Base-by-base conservation (phyloP, 1,284 basidiomycete genomes). In the Marasmius fiardii region DNA sequence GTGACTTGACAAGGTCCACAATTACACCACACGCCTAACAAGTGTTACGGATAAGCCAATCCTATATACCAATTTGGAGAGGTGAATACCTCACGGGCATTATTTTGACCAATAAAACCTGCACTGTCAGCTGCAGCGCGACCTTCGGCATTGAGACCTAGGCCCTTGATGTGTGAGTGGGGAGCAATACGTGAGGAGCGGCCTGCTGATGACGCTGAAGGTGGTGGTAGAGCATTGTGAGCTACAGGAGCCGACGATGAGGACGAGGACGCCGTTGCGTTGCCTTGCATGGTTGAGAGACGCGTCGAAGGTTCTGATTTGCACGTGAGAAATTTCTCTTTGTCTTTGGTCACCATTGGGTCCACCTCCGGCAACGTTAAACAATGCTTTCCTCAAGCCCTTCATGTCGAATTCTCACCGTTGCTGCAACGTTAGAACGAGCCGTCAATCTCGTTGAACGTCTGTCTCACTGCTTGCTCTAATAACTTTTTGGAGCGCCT, bases 131-230 rank as follows among this genome's bases (percentile, higher is more conserved):
- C 71, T 37, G 80, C 76, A 0, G 94, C 95, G 53, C 80, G 79
- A 1, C 96, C 96, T 61, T 98, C 93, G 52, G 90, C 74, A 37
- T 84, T 89, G 52, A 99, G 78, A 5, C 97, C 96, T 20, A 99
- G 88, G 10, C 95, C 96, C 75, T 96, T 97, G 73, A 96, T 96
- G 69, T 96, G 94, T 0, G 93, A 95, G 68, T 96, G 94, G 2
- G 92, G 88, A 1, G 93, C 92, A 52, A 96, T 92, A 41, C 93
- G 82, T n/a, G 89, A 89, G 0, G 88, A 83, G n/a, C 88, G 80
- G n/a, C 79, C 76, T 0, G 82, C 78, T 16, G 85, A 79, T 0
- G 81, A 69, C 2, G 79, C 74, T 8, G 85, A 76, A 0, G 86
- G 86, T 0, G 88, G 86, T 0, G 86, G 81, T 3, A 87, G 75